These are phyloP conservation scores for Rhynchospora pubera DNA, from an alignment of 176 grass and related monocot species.

Conservation along the genomic window DNA sequence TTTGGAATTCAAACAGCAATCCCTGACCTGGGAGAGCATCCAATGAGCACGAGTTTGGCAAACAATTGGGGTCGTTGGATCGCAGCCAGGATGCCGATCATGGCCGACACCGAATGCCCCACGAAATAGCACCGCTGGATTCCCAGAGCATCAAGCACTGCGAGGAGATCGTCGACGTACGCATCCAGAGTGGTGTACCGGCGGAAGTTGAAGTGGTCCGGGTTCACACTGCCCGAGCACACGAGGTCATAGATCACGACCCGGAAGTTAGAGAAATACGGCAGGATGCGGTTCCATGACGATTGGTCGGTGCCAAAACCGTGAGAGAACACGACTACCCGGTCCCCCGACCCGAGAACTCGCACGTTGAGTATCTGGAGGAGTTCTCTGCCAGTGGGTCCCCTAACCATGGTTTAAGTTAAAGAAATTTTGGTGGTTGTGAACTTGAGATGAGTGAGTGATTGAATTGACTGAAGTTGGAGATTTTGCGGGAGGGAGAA, in stretches of 20 bases:
- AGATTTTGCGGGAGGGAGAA: neutral
- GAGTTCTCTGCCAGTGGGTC: conserved; percentile 55
- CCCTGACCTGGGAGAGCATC: conserved; percentile 62
- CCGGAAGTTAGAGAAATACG: conserved; percentile 72
- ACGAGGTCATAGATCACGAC: conserved; percentile 92
- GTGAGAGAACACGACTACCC: conserved; percentile 81
- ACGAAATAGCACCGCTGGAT: conserved; percentile 77
- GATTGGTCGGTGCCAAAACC: conserved; percentile 97
- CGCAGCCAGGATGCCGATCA: conserved; percentile 87
- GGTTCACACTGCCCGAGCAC: conserved; percentile 92
- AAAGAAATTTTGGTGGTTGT: neutral
- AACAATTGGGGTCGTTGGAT: conserved; percentile 88
- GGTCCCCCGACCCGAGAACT: conserved; percentile 53
- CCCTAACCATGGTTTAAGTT: conserved; percentile 19
- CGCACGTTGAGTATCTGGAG: conserved; percentile 95
- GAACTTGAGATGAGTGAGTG: too few species aligned
- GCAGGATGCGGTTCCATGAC: conserved; percentile 89
- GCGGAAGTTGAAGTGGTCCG: conserved; percentile 89
- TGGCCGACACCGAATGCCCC: conserved; percentile 91
- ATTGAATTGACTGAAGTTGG: neutral
- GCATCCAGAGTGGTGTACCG: conserved; percentile 78
- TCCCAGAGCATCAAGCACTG: conserved; percentile 64
- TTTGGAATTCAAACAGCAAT: neutral
- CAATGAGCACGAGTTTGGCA: conserved; percentile 83
- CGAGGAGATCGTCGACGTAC: conserved; percentile 85